A percentile compares a stretch with the other conserved stretches of the same genome.
phyloP scores from a whole-genome alignment of 257 asterid genomes.

The Leonotis leonurus region DNA sequence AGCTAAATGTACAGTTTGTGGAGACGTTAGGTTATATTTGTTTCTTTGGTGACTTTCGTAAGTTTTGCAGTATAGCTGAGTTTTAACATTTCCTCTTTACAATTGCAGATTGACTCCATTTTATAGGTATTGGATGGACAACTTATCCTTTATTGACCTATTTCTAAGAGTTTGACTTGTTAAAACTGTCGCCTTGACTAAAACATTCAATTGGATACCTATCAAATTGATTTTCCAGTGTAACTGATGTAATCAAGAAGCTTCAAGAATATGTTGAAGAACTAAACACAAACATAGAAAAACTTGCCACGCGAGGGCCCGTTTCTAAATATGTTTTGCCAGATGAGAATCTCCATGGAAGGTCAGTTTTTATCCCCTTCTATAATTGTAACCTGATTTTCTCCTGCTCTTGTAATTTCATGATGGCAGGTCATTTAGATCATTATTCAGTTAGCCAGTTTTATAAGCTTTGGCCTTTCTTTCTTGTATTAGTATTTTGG shows the following conservation, averaged over 20 bases:
- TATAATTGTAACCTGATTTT: not conserved
- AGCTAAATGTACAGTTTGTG: conserved; percentile 74
- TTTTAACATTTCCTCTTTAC: conserved; percentile 22
- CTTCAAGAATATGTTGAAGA: conserved; percentile 73
- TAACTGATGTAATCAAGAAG: conserved; percentile 63
- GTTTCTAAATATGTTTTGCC: conserved; percentile 81
- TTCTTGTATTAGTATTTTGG: not conserved
- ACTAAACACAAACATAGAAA: conserved; percentile 75
- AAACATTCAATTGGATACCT: conserved; percentile 2
- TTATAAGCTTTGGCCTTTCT: not conserved
- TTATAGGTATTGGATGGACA: conserved; percentile 48
- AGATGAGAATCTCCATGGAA: conserved; percentile 90
- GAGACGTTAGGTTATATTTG: conserved; percentile 76
- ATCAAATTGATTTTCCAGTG: conserved; percentile 41
- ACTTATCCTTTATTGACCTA: conserved; percentile 2
- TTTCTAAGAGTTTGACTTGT: not conserved
- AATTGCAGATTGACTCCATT: conserved; percentile 92
- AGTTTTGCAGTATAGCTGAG: conserved; percentile 10
- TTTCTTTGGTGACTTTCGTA: conserved; percentile 13
- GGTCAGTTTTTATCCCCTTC: conserved; percentile 36
- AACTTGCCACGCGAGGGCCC: conserved; percentile 64
- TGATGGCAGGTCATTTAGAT: not conserved
- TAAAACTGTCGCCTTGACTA: not conserved
- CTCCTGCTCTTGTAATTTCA: not conserved
- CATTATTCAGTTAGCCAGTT: not conserved